phyloP scores from a whole-genome alignment of 495 filamentous ascomycete species.

The Tetracladium setigerum region DNA sequence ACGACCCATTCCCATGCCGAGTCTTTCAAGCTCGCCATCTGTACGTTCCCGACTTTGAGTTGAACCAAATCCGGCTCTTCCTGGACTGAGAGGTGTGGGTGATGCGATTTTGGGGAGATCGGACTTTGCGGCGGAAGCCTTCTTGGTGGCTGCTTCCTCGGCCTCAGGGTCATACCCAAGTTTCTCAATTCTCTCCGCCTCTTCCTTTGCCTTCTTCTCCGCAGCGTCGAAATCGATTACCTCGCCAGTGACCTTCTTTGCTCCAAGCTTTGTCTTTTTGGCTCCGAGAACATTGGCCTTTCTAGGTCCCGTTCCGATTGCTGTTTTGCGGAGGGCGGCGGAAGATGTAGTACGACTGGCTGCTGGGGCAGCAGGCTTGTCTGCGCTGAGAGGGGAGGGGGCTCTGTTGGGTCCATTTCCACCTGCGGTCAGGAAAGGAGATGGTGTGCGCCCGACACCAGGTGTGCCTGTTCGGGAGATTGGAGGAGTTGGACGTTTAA shows the following conservation, averaged over 20 bases:
- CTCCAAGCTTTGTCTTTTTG: conserved; percentile 86
- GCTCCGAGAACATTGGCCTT: conserved; percentile 81
- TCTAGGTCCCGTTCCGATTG: conserved; percentile 49
- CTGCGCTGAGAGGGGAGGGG: conserved; percentile 70
- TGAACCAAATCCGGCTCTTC: conserved; percentile 51
- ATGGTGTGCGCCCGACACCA: conserved; percentile 72
- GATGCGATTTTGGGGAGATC: conserved; percentile 53
- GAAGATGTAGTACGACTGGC: conserved; percentile 68
- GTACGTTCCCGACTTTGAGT: conserved; percentile 39
- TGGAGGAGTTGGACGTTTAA: conserved; percentile 93
- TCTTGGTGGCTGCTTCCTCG: conserved; percentile 58
- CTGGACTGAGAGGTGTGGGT: conserved; percentile 69
- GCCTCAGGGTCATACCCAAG: conserved; percentile 96
- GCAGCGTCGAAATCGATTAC: conserved; percentile 93
- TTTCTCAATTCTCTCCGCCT: conserved; percentile 92
- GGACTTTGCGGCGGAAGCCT: conserved; percentile 37
- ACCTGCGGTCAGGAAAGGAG: conserved; percentile 75
- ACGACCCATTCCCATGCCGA: conserved; percentile 83
- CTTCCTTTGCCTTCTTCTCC: conserved; percentile 93
- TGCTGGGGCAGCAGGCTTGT: conserved; percentile 41
- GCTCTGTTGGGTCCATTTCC: conserved; percentile 54
- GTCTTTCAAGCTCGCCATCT: conserved; percentile 73
- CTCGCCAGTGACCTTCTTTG: conserved; percentile 77
- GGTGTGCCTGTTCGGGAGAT: conserved; percentile 86
- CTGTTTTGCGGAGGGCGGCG: conserved; percentile 66